phyloP scores from a whole-genome alignment of 2,329 filamentous ascomycete genomes.

The Metarhizium humberi region DNA sequence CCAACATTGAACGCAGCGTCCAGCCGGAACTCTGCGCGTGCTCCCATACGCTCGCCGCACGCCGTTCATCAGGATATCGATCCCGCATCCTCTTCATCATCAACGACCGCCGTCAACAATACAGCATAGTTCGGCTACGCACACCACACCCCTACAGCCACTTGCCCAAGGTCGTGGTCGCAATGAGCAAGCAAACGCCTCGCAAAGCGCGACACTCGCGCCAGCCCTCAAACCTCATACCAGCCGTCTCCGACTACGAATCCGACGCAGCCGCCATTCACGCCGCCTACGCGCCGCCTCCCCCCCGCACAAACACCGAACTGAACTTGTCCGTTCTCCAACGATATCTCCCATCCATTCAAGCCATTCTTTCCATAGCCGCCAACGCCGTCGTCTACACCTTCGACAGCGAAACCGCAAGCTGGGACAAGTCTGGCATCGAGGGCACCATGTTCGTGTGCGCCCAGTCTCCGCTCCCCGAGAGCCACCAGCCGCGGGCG shows the following conservation, averaged over 20 bases:
- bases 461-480: slow-evolving; percentile 41
- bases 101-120: too few relatives aligned
- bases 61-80: too few relatives aligned
- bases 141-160: too few relatives aligned
- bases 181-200: slow-evolving; percentile 36
- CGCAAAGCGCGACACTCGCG: slow-evolving; percentile 30
- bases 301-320: slow-evolving; percentile 66
- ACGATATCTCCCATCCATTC: slow-evolving; percentile 69
- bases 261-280: slow-evolving; percentile 46
- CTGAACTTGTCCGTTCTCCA: slow-evolving; percentile 80
- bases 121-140: too few relatives aligned
- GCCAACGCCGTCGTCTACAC: slow-evolving; percentile 81
- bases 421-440: slow-evolving; percentile 78
- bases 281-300: slow-evolving; percentile 32
- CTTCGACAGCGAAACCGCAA: slow-evolving; percentile 53
- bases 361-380: slow-evolving; percentile 67
- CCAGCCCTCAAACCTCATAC: slow-evolving; percentile 30
- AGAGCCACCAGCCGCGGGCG: slow-evolving; percentile 27
- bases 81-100: too few relatives aligned
- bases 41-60: too few relatives aligned
- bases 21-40: too few relatives aligned
- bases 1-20: too few relatives aligned
- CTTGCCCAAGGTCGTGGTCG: neutral
- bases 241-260: slow-evolving; percentile 51
- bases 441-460: slow-evolving; percentile 89